Base-by-base conservation (phyloP, 148 eudicot genomes). In the Nyssa sinensis region DNA sequence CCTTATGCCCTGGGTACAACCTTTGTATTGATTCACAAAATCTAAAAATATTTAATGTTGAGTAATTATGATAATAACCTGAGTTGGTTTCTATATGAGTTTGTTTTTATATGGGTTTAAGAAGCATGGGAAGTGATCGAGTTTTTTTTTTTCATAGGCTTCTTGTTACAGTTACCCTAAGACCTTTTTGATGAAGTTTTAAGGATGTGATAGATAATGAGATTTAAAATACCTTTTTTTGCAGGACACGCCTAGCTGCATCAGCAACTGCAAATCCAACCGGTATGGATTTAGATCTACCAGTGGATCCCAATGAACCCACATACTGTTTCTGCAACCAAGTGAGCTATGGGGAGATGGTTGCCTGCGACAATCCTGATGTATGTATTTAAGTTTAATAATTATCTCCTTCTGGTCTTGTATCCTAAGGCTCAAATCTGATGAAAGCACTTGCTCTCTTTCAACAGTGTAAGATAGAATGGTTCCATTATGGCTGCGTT, bases 311-410 rank as follows among this genome's bases (percentile, higher is more conserved):
- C 19, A 94, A 94, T 69, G 98, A 94, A 82, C 98, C 98, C 49
- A 94, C 98, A 23, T 94, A 94, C 73, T 94, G 98, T 83, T 66
- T 88, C 65, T 94, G 98, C 88, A 94, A 94, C 82, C 97, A 92
- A 94, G 98, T 94, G 57, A 94, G 98, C 91, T 94, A 81, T 29
- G 98, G 98, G 10, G 98, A 94, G 86, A 94, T 94, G 98, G 93
- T 94, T 57, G 98, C 93, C 21, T 94, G 98, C 65, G 98, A 94
- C 77, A 87, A 94, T 78, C 85, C 89, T 47, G 91, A 90, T 75
- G 98, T 94, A 86, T 19, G 89, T 79, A 21, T 57, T 74, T 12
- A 24, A 53, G 68, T 29, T n/a, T 37, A 55, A 31, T 3, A 34
- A 62, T 29, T 16, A 35, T 49, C 28, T 51, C 23, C 51, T 47